Conservation (phyloP, 2,329 filamentous ascomycete genomes). For the Fusarium sp. region DNA sequence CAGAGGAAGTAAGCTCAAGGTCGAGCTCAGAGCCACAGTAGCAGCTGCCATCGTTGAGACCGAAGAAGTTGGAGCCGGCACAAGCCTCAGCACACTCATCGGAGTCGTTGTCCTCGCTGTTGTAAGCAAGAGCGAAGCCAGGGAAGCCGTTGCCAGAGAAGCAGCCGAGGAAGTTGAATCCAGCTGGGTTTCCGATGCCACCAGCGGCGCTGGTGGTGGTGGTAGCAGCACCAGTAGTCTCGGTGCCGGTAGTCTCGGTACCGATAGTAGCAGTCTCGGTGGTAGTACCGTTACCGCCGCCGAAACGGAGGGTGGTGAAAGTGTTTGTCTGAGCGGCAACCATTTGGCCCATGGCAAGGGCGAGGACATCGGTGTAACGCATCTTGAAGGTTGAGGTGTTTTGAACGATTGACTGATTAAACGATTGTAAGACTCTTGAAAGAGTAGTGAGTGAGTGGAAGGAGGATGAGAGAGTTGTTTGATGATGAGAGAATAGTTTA, state of each 20-base stretch:
- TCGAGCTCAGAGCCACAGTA: constrained; percentile 46
- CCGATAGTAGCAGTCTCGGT: constrained; percentile 3
- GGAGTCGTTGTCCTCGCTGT: constrained; percentile 22
- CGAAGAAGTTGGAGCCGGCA: constrained; percentile 39
- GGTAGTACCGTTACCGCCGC: constrained; percentile 1
- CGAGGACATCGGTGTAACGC: constrained; percentile 47
- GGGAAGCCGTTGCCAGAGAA: constrained; percentile 41
- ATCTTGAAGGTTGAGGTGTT: constrained; percentile 40
- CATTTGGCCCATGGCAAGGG: constrained; percentile 48
- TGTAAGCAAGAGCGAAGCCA: constrained; percentile 31
- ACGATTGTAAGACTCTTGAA: constrained; percentile 44
- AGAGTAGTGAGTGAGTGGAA: constrained; percentile 47
- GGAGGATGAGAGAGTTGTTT: constrained; percentile 42
- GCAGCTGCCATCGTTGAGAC: constrained; percentile 43
- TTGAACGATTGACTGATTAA: constrained; percentile 40
- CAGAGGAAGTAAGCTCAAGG: not conserved
- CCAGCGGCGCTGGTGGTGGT: constrained; percentile 15
- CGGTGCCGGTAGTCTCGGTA: constrained; percentile 1
- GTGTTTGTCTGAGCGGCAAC: constrained; percentile 38
- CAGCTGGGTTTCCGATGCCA: constrained; percentile 12
- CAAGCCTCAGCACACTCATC: constrained; percentile 45
- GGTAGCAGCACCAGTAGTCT: constrained; percentile 1
- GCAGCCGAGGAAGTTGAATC: constrained; percentile 47
- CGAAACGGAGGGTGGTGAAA: constrained; percentile 14
- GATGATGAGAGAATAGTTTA: constrained; percentile 31